Percentiles rank a stretch among this genome's conserved stretches.
Conservation (phyloP, 1,139 yeast genomes). For the Taphrina deformans region DNA sequence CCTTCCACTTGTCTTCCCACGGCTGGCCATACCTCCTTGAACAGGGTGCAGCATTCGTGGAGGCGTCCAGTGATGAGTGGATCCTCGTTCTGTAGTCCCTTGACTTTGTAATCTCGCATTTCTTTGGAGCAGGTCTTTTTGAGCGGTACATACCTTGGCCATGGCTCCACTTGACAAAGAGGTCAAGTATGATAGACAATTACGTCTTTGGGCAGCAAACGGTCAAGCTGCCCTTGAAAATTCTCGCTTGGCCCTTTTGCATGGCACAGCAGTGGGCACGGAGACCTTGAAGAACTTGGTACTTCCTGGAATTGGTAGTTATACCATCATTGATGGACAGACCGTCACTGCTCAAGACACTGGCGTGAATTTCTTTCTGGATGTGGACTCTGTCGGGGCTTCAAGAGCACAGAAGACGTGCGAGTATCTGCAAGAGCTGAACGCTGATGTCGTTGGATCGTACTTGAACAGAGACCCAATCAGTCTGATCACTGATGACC, state of each 20-base stretch:
- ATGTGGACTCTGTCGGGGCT: conserved; percentile 52
- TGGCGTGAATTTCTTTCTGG: conserved; percentile 64
- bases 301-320: conserved; percentile 63
- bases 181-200: conserved; percentile 75
- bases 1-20: too few species aligned
- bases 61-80: too few species aligned
- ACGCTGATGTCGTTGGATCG: conserved; percentile 57
- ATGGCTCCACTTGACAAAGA: conserved; percentile 24
- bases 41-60: too few species aligned
- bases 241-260: conserved; percentile 63
- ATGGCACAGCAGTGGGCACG: conserved; percentile 60
- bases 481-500: conserved; percentile 34
- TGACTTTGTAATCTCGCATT: not conserved
- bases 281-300: conserved; percentile 78
- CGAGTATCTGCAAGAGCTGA: conserved; percentile 56
- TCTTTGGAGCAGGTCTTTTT: not conserved
- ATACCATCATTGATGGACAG: conserved; percentile 59
- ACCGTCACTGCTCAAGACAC: conserved; percentile 52
- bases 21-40: too few species aligned
- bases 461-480: conserved; percentile 41
- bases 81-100: not conserved
- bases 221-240: conserved; percentile 68
- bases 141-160: not conserved
- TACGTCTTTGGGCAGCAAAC: conserved; percentile 77
- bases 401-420: conserved; percentile 50